Conservation (phyloP, 768 basidiomycete genomes). For the Leccinum pellstonianum region DNA sequence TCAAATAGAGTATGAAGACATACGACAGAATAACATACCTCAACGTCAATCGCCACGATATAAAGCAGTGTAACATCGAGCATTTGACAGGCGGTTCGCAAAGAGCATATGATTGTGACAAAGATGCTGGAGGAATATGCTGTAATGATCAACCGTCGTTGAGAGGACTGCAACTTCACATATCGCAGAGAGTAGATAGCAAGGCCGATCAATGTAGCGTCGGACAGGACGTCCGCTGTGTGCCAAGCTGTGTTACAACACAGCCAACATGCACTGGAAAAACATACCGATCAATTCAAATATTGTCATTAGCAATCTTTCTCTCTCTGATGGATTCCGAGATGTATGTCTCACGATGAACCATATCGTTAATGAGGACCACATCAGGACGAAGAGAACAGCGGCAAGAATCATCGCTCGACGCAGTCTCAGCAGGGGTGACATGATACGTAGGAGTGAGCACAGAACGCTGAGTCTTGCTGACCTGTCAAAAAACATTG, state of each 20-base stretch:
- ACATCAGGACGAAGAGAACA: constrained; percentile 13
- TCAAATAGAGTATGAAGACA: background rate
- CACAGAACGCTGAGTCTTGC: constrained; percentile 16
- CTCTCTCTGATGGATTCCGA: background rate
- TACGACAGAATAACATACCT: constrained; percentile 7
- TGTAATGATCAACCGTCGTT: constrained; percentile 8
- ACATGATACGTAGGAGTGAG: constrained; percentile 12
- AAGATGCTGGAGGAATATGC: constrained; percentile 10
- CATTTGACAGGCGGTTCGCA: constrained; percentile 12
- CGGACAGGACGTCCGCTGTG: constrained; percentile 24
- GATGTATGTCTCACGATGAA: constrained; percentile 4
- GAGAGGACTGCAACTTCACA: constrained; percentile 1
- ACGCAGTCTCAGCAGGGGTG: constrained; percentile 8
- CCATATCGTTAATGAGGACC: constrained; percentile 5
- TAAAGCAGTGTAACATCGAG: background rate
- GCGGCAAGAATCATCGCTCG: constrained; percentile 5
- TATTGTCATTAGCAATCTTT: background rate
- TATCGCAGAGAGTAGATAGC: constrained; percentile 8
- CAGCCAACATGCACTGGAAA: background rate
- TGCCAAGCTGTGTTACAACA: background rate
- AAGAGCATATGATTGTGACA: constrained; percentile 5
- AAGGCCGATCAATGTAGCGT: constrained; percentile 11
- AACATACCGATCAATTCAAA: constrained; percentile 18
- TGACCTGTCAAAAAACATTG: constrained; percentile 7
- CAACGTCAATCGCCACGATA: constrained; percentile 11